Conservation (phyloP, 129 eudicot genomes). For the Helianthus tuberosus region DNA sequence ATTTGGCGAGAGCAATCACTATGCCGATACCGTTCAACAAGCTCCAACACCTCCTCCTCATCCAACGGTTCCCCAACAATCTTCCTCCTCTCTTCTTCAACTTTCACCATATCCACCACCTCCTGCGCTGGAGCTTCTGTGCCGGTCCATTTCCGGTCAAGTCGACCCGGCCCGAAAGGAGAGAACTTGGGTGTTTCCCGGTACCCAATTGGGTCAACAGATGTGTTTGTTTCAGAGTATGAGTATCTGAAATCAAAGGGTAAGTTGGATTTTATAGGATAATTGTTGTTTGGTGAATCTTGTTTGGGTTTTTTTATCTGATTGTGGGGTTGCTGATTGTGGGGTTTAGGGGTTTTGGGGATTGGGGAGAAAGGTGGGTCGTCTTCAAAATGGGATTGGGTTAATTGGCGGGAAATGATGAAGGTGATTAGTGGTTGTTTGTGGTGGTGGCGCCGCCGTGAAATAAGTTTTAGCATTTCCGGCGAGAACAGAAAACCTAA, state of each 20-base stretch:
- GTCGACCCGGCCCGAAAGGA: conserved; percentile 92
- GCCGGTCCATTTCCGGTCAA: conserved; percentile 93
- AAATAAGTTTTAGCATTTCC: conserved; percentile 35
- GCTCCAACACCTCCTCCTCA: conserved; percentile 64
- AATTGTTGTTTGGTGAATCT: conserved; percentile 5
- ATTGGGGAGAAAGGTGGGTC: conserved; percentile 84
- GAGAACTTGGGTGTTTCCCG: conserved; percentile 90
- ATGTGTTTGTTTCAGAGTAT: conserved; percentile 69
- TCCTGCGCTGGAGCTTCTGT: conserved; percentile 55
- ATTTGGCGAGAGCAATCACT: conserved; percentile 86
- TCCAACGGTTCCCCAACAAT: conserved; percentile 68
- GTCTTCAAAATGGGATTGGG: conserved; percentile 35
- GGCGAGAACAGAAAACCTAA: too few species aligned
- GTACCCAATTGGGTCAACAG: conserved; percentile 69
- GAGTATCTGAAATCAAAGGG: conserved; percentile 94
- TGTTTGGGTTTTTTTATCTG: conserved; percentile 19
- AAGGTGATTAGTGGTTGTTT: conserved; percentile 13
- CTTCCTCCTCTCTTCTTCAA: conserved; percentile 39
- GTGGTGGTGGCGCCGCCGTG: conserved; percentile 46
- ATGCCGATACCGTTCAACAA: conserved; percentile 83
- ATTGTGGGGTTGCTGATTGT: conserved; percentile 19
- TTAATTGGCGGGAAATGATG: conserved; percentile 25
- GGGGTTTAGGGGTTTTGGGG: conserved; percentile 30
- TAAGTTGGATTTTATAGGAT: conserved; percentile 51
- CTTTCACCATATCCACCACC: conserved; percentile 28